A percentile compares a stretch with the other conserved stretches of the same genome.
Evolutionary conservation across 2,329 filamentous ascomycete species (phyloP).

Genomic region (Plectosphaerella plurivora): DNA sequence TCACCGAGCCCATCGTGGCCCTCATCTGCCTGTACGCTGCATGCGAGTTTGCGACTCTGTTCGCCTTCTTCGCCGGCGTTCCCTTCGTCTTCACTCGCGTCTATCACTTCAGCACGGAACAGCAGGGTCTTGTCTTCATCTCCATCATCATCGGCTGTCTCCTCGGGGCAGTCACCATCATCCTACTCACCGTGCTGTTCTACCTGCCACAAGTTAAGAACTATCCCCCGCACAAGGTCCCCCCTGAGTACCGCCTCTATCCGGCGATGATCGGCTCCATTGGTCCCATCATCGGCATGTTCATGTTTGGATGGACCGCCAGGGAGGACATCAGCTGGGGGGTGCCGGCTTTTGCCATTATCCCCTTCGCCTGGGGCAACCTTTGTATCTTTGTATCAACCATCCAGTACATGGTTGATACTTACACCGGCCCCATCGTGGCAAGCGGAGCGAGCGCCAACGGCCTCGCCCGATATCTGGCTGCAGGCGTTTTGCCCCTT

Average conservation of each 20-base stretch:
- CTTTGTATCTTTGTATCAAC: conserved; percentile 53
- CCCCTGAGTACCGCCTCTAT: conserved; percentile 54
- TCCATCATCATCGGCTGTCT: conserved; percentile 40
- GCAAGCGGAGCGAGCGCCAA: conserved; percentile 59
- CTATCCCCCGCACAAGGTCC: conserved; percentile 28
- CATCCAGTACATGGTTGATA: conserved; percentile 49
- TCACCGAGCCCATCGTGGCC: conserved; percentile 59
- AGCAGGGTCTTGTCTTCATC: conserved; percentile 40
- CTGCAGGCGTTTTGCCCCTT: conserved; percentile 55
- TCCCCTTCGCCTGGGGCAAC: conserved; percentile 57
- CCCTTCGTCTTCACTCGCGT: conserved; percentile 41
- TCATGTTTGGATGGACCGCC: conserved; percentile 59
- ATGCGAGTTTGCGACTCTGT: conserved; percentile 47
- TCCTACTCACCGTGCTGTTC: conserved; percentile 33
- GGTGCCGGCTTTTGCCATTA: conserved; percentile 43
- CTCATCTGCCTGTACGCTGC: conserved; percentile 47
- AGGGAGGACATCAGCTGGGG: conserved; percentile 41
- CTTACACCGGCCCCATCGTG: conserved; percentile 49
- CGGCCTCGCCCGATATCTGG: conserved; percentile 48
- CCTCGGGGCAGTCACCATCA: conserved; percentile 34
- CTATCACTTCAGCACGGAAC: conserved; percentile 38
- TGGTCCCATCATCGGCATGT: conserved; percentile 52
- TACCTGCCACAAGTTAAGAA: conserved; percentile 31
- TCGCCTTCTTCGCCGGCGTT: conserved; percentile 47
- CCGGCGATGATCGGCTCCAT: conserved; percentile 51